Base-by-base conservation (phyloP, 257 asterid genomes). In the Solanum tarijense region DNA sequence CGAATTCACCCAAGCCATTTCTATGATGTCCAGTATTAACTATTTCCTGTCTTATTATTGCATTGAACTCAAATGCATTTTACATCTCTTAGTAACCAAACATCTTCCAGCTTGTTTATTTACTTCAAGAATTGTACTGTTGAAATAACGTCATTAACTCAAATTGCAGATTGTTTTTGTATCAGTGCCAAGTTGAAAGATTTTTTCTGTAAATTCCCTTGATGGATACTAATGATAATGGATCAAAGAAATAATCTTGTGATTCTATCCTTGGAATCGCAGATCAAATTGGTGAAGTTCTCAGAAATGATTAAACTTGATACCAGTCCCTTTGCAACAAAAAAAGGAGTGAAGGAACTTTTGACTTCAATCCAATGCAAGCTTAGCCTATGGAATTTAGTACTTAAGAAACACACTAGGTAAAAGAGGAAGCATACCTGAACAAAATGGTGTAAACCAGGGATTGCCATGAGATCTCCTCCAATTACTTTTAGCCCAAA, bases 401-500 rank as follows among this genome's bases (percentile, higher is more conserved):
- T 81, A 81, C 39, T 29, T 46, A 29, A 46, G 68, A 81, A 29
- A 21, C 68, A 81, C 29, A 16, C 18, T 14, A 41, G 41, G 69
- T 25, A 73, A 35, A 55, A 82, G 31, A 35, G 85, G 48, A 88
- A 29, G n/a, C 32, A 25, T 76, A 96, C 98, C 98, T 96, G 99
- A 52, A 93, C 89, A 60, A 89, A 84, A 6, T 91, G 98, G 92
- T 94, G 94, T 12, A 96, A 86, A 71, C 96, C 98, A 8, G 99
- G 98, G 88, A 96, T 93, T 14, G 98, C 93, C 99, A 96, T 95
- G 43, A 94, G 74, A 90, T 95, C 97, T 20, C 92, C 98, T 87
- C 97, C 95, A 88, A 94, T 34, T 72, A 96, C 85, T 89, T 86
- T 93, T 84, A 96, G 88, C 81, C 98, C 98, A 43, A 96, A 96